phyloP scores from a whole-genome alignment of 2,329 filamentous ascomycete species.

The Penicillium hordei region DNA sequence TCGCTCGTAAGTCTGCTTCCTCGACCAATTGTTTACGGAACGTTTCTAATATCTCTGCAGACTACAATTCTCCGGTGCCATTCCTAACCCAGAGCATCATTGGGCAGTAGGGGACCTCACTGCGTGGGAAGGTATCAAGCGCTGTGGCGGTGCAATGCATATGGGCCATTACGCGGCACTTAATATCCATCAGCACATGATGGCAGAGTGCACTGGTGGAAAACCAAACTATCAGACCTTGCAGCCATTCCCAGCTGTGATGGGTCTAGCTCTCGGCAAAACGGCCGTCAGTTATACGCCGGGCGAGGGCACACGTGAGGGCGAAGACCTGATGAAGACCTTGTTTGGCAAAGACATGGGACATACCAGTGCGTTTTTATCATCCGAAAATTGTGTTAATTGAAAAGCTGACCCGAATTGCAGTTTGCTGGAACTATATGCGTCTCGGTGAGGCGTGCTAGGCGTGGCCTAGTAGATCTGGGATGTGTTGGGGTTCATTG shows the following conservation, averaged over 20 bases:
- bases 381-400: not conserved
- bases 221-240: slow-evolving; percentile 53
- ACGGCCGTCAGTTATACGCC: slow-evolving; percentile 65
- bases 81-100: slow-evolving; percentile 61
- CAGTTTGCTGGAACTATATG: slow-evolving; percentile 60
- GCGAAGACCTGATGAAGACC: slow-evolving; percentile 61
- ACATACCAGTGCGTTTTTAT: slow-evolving; percentile 56
- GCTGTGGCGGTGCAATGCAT: slow-evolving; percentile 73
- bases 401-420: slow-evolving; percentile 5
- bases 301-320: slow-evolving; percentile 56
- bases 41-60: slow-evolving; percentile 33
- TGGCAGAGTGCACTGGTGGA: slow-evolving; percentile 42
- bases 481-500: too few relatives aligned
- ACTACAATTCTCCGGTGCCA: slow-evolving; percentile 54
- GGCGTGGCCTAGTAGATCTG: slow-evolving; percentile 6
- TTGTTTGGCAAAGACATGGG: slow-evolving; percentile 71
- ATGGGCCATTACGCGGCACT: slow-evolving; percentile 65
- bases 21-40: not conserved
- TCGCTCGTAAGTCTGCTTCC: slow-evolving; percentile 40
- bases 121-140: slow-evolving; percentile 75
- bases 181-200: slow-evolving; percentile 67
- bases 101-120: slow-evolving; percentile 70
- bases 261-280: slow-evolving; percentile 70
- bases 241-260: slow-evolving; percentile 61
- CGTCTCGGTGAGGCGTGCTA: slow-evolving; percentile 42